Evolutionary conservation across 2,329 filamentous ascomycete species (phyloP).

Genomic region (Neofusicoccum sp.): DNA sequence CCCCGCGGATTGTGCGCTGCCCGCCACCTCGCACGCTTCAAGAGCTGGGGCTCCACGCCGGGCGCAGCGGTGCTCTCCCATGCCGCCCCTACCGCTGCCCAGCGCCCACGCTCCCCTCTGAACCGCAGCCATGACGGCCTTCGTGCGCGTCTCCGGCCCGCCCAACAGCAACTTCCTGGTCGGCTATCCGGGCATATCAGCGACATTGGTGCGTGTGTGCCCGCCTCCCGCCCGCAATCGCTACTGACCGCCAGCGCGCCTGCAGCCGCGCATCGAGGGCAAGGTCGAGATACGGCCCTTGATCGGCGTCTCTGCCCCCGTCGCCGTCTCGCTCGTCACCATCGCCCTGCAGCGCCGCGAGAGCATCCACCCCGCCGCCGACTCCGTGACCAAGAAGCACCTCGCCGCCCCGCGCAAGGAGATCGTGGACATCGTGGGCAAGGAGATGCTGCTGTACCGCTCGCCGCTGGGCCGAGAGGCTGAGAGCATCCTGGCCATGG

Average conservation of each 20-base stretch:
- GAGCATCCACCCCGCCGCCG: slow-evolving; percentile 93
- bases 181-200: slow-evolving; percentile 96
- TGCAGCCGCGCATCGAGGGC: slow-evolving; percentile 90
- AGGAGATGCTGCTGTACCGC: slow-evolving; percentile 88
- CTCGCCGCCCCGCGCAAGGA: slow-evolving; percentile 88
- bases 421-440: slow-evolving; percentile 87
- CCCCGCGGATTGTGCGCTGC: not conserved
- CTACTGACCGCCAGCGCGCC: slow-evolving; percentile 1
- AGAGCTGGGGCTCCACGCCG: slow-evolving; percentile 9
- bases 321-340: slow-evolving; percentile 87
- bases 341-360: slow-evolving; percentile 92
- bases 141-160: slow-evolving; percentile 94
- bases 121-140: slow-evolving; percentile 56
- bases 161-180: slow-evolving; percentile 96
- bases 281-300: slow-evolving; percentile 94
- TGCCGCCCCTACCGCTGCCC: slow-evolving; percentile 19
- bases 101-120: slow-evolving; percentile 15
- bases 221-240: slow-evolving; percentile 9
- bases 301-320: slow-evolving; percentile 80
- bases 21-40: not conserved
- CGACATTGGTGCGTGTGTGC: slow-evolving; percentile 81
- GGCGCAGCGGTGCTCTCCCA: slow-evolving; percentile 17
- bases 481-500: slow-evolving; percentile 91
- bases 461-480: slow-evolving; percentile 80
- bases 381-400: slow-evolving; percentile 89